Base-by-base conservation (phyloP, 768 basidiomycete species). In the Rhizopogon vulgaris region DNA sequence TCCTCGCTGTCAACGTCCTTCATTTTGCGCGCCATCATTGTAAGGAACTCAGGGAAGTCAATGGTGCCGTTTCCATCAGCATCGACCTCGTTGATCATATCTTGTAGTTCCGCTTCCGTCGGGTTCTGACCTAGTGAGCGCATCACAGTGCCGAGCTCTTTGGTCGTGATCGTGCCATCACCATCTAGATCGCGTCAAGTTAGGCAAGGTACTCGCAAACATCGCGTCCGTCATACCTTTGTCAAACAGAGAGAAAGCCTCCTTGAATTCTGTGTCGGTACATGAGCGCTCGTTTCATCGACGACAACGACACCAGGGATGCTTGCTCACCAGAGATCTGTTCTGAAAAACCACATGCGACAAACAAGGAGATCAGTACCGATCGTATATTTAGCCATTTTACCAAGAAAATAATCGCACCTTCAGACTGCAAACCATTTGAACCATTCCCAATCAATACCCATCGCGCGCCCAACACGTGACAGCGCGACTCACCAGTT, bases 181-280 rank as follows among this genome's bases (percentile, higher is more conserved):
- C 88, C 89, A 61, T 94, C 91, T 93, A 63, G 6, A 32, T 51
- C 32, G 18, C 53, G n/a, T 51, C 27, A 2, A 5, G 41, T 22
- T 36, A 36, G 41, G 40, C 9, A 6, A 24, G n/a, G 30, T 15
- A 41, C 12, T 22, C 2, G 9, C 42, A 8, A 39, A 46, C 25
- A 41, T 12, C 39, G 43, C 37, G 41, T 24, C 25, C 7, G 9
- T 70, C 78, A 52, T 54, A 92, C 93, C 90, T 71, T 93, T 94
- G 77, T 96, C 93, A 70, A 98, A 97, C 18, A 98, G 80, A 53
- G 94, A 92, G 76, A 98, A 97, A 46, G 94, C 94, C 77, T 97
- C 95, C 80, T 95, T 97, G 83, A 94, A 97, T 72, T 95, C 93
- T 90, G 67, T 27, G 41, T 42, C 58, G n/a, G 18, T n/a, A 25